A percentile compares a stretch with the other conserved stretches of the same genome.
phyloP scores from a whole-genome alignment of 352 stramenopile species.

The Elongisporangium anandrum region DNA sequence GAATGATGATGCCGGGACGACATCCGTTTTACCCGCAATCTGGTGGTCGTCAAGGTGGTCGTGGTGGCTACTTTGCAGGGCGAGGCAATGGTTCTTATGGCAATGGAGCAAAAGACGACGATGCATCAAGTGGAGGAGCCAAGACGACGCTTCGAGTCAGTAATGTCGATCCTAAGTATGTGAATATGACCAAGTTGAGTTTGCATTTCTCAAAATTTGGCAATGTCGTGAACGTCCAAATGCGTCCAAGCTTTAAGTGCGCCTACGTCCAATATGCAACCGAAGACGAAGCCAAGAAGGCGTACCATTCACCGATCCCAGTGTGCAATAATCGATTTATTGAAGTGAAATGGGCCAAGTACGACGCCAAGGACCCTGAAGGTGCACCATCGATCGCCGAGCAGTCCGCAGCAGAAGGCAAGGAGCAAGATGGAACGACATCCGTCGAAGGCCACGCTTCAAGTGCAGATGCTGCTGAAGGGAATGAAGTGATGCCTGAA shows the following conservation, averaged over 20 bases:
- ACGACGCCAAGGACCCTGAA: conserved; percentile 65
- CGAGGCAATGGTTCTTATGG: conserved; percentile 8
- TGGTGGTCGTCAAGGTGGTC: conserved; percentile 34
- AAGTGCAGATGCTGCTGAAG: conserved; percentile 9
- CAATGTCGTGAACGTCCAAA: conserved; percentile 88
- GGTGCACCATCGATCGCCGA: conserved; percentile 35
- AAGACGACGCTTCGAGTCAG: conserved; percentile 80
- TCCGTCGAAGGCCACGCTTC: conserved; percentile 2
- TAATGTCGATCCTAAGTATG: conserved; percentile 84
- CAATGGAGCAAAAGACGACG: neutral
- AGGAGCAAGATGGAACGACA: conserved; percentile 21
- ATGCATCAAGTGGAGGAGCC: conserved; percentile 14
- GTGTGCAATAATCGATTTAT: conserved; percentile 91
- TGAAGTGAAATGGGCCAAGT: conserved; percentile 83
- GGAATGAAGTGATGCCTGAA: conserved; percentile 26
- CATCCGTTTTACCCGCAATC: conserved; percentile 33
- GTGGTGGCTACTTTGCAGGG: conserved; percentile 29
- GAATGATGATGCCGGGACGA: conserved; percentile 65
- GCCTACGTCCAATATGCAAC: conserved; percentile 86
- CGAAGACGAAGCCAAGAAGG: conserved; percentile 78
- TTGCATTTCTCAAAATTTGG: conserved; percentile 87
- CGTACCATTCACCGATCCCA: conserved; percentile 82
- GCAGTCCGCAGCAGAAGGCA: conserved; percentile 26
- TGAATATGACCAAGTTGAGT: conserved; percentile 88
- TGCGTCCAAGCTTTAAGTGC: conserved; percentile 74